Evolutionary conservation across 2,329 filamentous ascomycete species (phyloP).

Genomic region (Trichoderma sp.): DNA sequence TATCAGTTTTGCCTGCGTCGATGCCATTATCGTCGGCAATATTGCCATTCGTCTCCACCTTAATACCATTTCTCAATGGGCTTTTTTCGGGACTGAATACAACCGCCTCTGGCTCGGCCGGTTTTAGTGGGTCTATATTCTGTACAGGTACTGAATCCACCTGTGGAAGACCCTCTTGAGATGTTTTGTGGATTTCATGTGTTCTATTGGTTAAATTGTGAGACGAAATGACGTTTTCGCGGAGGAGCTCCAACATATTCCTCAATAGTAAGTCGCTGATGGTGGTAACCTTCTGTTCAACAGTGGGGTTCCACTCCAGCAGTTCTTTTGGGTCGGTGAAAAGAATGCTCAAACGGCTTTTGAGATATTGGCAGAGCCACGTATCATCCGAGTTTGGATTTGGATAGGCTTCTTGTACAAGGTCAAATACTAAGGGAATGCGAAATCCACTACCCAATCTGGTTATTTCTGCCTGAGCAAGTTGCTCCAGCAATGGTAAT

Average conservation of each 20-base stretch:
- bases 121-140: neutral
- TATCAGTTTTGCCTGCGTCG: neutral
- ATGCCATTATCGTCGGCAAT: neutral
- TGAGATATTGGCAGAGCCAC: constrained; percentile 15
- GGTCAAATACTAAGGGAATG: constrained; percentile 4
- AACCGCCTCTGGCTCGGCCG: neutral
- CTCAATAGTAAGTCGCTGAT: constrained; percentile 11
- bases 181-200: neutral
- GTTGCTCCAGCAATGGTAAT: neutral
- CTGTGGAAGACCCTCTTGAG: neutral
- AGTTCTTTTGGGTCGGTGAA: neutral
- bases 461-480: constrained; percentile 13
- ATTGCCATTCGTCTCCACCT: neutral
- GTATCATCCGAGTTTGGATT: neutral
- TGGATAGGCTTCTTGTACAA: neutral
- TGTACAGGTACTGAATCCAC: neutral
- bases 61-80: neutral
- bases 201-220: neutral
- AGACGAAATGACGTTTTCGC: neutral
- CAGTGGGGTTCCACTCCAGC: neutral
- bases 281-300: neutral
- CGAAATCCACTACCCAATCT: neutral
- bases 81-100: neutral
- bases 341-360: neutral
- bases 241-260: constrained; percentile 1